A percentile compares a stretch with the other conserved stretches of the same genome.
These are phyloP conservation scores for Carex scoparia DNA, from an alignment of 176 grass and related monocot genomes.

Conservation along the genomic window DNA sequence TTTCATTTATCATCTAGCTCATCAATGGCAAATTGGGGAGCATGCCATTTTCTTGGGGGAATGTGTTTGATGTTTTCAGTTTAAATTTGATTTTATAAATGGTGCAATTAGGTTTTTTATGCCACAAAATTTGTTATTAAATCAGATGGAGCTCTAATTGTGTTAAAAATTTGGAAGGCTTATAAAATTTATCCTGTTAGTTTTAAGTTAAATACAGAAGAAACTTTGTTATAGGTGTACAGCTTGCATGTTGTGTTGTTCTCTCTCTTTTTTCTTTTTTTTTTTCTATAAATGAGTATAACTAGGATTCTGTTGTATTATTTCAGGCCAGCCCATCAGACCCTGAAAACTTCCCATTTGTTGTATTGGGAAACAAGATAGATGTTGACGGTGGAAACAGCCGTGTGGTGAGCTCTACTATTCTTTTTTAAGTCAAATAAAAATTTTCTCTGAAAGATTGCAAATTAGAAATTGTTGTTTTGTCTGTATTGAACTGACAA, in stretches of 20 bases:
- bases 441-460: background rate
- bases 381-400: conserved; percentile 92
- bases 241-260: background rate
- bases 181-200: background rate
- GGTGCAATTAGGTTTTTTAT: background rate
- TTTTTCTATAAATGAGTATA: background rate
- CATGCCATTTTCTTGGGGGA: background rate
- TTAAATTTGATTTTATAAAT: background rate
- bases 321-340: conserved; percentile 87
- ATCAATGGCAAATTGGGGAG: background rate
- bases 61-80: background rate
- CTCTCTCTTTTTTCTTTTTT: background rate
- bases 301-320: background rate
- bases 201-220: background rate
- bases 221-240: background rate
- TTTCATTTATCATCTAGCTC: background rate
- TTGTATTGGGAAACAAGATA: conserved; percentile 88
- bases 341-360: conserved; percentile 87
- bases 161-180: background rate
- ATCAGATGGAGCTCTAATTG: background rate
- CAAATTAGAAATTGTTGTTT: background rate
- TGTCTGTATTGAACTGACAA: background rate
- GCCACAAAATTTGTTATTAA: background rate
- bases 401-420: conserved; percentile 50
- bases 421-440: background rate